Base-by-base conservation (phyloP, 345 rosid species). In the Lepidium aucheri region DNA sequence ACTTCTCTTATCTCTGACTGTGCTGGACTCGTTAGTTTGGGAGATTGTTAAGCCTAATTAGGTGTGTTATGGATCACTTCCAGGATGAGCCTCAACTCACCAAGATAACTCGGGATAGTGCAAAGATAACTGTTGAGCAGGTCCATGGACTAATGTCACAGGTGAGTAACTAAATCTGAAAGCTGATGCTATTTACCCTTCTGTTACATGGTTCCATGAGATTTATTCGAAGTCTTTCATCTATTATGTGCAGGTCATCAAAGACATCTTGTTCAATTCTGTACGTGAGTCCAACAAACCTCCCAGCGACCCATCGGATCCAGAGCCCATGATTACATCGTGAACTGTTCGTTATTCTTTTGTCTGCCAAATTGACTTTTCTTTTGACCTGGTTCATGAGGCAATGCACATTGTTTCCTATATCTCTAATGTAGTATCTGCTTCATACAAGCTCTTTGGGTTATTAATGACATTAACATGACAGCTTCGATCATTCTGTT, bases 141-240 rank as follows among this genome's bases (percentile, higher is more conserved):
- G 98, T 91, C 36, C 97, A 95, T 76, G 99, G 99, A 34, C 78
- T 95, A 46, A 95, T 95, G 98, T 95, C 98, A 12, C 99, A 95
- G 97, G 99, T 91, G 77, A 77, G 38, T 53, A 1, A 64, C 50
- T 28, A 63, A 8, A 56, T 60, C 60, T 67, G 46, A 36, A 49
- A 20, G 11, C 2, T 8, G 41, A 45, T 17, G 7, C 6, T 69
- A 8, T 20, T 7, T 28, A 17, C 45, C 15, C 14, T 18, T 26
- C 0, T 63, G 32, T 55, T 17, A 53, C 15, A 43, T 16, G 26
- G 51, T 32, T 36, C 46, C 46, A 62, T 15, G 50, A 38, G 55
- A 60, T 26, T 35, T 5, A 11, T 18, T 40, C 47, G 14, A 26
- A 20, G 16, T 34, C 14, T 47, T 14, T 20, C 10, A 52, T 54